These are phyloP conservation scores for Tetrahymena elliotti DNA, from an alignment of 73 alveolate genomes.

Conservation along the genomic window DNA sequence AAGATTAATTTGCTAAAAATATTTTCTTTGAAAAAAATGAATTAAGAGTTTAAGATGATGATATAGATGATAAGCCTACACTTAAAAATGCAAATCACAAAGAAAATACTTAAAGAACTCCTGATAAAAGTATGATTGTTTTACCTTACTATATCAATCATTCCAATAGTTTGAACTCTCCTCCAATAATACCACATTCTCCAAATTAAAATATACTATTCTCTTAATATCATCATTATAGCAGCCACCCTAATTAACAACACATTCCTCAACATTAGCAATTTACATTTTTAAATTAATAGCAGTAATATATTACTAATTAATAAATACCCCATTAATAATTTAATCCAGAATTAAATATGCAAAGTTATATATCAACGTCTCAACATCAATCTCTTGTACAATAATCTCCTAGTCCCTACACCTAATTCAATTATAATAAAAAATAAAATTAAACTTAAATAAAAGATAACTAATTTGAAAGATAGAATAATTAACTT, in stretches of 20 bases:
- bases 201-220: not conserved
- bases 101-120: not conserved
- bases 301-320: too few species aligned
- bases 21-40: not conserved
- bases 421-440: not conserved
- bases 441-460: not conserved
- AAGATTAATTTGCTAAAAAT: not conserved
- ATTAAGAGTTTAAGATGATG: not conserved
- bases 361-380: not conserved
- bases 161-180: not conserved
- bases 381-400: not conserved
- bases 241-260: not conserved
- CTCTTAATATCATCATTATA: not conserved
- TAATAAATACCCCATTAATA: too few species aligned
- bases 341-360: too few species aligned
- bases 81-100: not conserved
- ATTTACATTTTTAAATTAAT: not conserved
- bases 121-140: not conserved
- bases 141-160: not conserved
- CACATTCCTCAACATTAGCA: not conserved
- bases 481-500: not conserved
- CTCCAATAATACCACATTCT: not conserved
- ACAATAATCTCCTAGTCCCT: not conserved
- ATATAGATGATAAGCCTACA: not conserved
- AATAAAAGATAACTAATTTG: not conserved